phyloP scores from a whole-genome alignment of 2,329 filamentous ascomycete genomes.

The Pleoardoris graminearum region DNA sequence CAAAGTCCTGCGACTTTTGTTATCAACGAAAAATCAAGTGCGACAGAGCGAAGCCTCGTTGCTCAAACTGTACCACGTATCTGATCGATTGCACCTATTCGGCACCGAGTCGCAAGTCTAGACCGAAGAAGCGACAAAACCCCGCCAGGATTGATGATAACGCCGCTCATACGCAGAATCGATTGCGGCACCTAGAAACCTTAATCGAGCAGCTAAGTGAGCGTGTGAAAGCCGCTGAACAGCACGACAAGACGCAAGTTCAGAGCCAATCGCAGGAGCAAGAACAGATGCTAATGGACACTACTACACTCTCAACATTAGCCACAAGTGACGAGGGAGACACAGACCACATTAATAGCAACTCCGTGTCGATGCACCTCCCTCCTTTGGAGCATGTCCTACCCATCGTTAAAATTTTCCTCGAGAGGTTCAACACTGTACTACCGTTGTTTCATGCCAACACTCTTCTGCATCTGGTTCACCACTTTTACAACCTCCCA shows the following conservation, averaged over 20 bases:
- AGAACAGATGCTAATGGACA: slow-evolving; percentile 7
- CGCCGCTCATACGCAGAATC: slow-evolving; percentile 12
- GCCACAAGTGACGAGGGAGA: slow-evolving; percentile 2
- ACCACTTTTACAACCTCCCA: slow-evolving; percentile 21
- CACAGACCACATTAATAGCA: slow-evolving; percentile 4
- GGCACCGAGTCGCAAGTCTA: slow-evolving; percentile 25
- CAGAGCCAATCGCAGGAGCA: slow-evolving; percentile 9
- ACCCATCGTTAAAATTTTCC: slow-evolving; percentile 22
- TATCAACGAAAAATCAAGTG: slow-evolving; percentile 43
- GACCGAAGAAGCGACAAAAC: slow-evolving; percentile 21
- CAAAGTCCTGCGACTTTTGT: slow-evolving; percentile 42
- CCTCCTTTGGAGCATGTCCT: slow-evolving; percentile 26
- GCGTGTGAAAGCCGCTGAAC: slow-evolving; percentile 14
- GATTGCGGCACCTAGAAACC: slow-evolving; percentile 15
- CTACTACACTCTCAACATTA: slow-evolving; percentile 1
- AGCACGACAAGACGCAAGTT: slow-evolving; percentile 9
- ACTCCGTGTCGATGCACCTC: slow-evolving; percentile 18
- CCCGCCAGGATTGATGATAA: slow-evolving; percentile 11
- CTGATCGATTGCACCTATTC: slow-evolving; percentile 23
- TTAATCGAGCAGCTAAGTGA: slow-evolving; percentile 16
- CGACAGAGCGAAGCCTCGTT: slow-evolving; percentile 41
- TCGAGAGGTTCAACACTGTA: slow-evolving; percentile 24
- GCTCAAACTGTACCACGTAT: slow-evolving; percentile 38
- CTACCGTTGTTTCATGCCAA: slow-evolving; percentile 28
- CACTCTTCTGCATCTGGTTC: slow-evolving; percentile 21